Percentiles rank a stretch among this genome's conserved stretches.
phyloP scores from a whole-genome alignment of 169 alveolate genomes.

The Eimeria necatrix region DNA sequence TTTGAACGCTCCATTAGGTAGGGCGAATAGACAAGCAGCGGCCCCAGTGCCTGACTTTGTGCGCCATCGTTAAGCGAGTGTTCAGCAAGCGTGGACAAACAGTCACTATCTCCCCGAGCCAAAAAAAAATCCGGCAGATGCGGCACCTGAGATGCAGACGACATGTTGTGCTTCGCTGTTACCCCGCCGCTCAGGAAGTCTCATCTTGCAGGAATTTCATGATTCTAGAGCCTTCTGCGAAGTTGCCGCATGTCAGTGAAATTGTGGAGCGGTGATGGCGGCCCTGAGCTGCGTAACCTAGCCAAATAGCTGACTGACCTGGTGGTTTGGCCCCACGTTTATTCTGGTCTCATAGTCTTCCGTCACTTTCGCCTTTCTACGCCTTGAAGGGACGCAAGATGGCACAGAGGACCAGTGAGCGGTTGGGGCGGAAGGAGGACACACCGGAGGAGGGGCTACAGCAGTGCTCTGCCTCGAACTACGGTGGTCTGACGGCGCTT shows the following conservation, averaged over 20 bases:
- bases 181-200: too few species aligned
- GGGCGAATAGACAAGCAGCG: constrained; percentile 68
- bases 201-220: too few species aligned
- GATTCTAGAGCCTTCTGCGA: too few species aligned
- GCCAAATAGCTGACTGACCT: constrained; percentile 8
- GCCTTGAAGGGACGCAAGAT: constrained; percentile 71
- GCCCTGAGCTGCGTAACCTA: too few species aligned
- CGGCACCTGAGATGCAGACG: constrained; percentile 53
- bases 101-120: constrained; percentile 71
- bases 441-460: constrained; percentile 37
- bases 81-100: constrained; percentile 51
- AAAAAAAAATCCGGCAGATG: constrained; percentile 73
- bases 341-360: constrained; percentile 70
- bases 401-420: constrained; percentile 44
- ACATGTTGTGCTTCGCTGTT: too few species aligned
- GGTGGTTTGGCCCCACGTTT: constrained; percentile 65
- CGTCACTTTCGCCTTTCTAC: constrained; percentile 56
- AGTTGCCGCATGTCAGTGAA: too few species aligned
- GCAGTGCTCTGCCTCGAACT: constrained; percentile 26
- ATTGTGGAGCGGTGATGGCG: too few species aligned
- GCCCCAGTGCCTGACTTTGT: constrained; percentile 76
- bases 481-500: constrained; percentile 23
- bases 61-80: constrained; percentile 63
- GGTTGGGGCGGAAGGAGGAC: constrained; percentile 56
- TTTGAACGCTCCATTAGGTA: constrained; percentile 72